Evolutionary conservation across 257 asterid genomes (phyloP).

Genomic region (Mentha longifolia): DNA sequence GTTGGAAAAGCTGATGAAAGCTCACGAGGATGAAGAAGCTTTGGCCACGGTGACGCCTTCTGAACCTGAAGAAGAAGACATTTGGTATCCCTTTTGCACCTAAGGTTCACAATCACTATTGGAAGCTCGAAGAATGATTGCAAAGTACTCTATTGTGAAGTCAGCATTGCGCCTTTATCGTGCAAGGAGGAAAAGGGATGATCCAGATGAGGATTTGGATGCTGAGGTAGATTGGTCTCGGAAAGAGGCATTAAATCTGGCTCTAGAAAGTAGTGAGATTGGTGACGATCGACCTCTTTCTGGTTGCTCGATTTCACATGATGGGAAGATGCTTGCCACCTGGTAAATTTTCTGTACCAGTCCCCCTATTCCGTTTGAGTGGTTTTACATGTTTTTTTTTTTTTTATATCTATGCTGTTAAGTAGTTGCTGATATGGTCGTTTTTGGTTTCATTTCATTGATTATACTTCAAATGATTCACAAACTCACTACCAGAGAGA

Average conservation of each 20-base stretch:
- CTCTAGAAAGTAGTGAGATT: slow-evolving; percentile 72
- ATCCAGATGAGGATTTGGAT: slow-evolving; percentile 97
- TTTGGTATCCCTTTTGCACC: slow-evolving; percentile 84
- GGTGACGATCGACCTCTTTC: slow-evolving; percentile 97
- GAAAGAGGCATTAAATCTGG: slow-evolving; percentile 69
- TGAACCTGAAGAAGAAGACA: slow-evolving; percentile 79
- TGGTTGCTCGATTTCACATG: slow-evolving; percentile 83
- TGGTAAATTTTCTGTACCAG: slow-evolving; percentile 52
- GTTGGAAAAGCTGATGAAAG: slow-evolving; percentile 90
- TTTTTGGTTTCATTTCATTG: slow-evolving; percentile 1
- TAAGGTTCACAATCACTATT: slow-evolving; percentile 77
- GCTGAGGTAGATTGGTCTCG: slow-evolving; percentile 87
- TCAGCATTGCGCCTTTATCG: slow-evolving; percentile 83
- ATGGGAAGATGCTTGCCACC: slow-evolving; percentile 90
- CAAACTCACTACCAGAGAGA: neutral
- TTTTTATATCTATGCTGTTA: slow-evolving; percentile 15
- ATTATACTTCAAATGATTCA: neutral
- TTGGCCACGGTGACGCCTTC: slow-evolving; percentile 47
- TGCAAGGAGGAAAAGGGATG: slow-evolving; percentile 81
- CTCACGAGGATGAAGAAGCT: slow-evolving; percentile 92
- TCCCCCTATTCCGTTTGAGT: slow-evolving; percentile 1
- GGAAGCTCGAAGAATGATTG: slow-evolving; percentile 72
- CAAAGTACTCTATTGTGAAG: slow-evolving; percentile 77
- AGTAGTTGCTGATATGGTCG: slow-evolving; percentile 1
- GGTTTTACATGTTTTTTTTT: neutral